Evolutionary conservation across 306 rosid genomes (phyloP).

Genomic region (Vigna trinervia): DNA sequence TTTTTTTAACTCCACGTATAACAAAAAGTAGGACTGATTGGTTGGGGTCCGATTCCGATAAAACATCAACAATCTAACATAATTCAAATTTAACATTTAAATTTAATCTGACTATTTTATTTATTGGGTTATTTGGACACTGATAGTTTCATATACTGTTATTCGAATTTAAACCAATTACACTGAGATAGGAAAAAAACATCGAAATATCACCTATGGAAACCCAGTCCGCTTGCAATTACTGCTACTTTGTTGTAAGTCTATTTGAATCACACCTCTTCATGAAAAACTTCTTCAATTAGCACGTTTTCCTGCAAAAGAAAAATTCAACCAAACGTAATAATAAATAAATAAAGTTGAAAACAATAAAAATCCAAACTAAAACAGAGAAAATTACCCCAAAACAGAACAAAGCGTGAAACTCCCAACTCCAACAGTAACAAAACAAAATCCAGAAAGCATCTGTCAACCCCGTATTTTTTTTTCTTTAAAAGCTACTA

Average conservation of each 20-base stretch:
- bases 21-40: too few relatives aligned
- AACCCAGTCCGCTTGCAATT: too few relatives aligned
- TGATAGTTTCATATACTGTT: too few relatives aligned
- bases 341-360: neutral
- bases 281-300: slow-evolving; percentile 71
- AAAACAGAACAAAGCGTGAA: slow-evolving; percentile 1
- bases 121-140: too few relatives aligned
- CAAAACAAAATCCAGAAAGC: slow-evolving; percentile 24
- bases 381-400: neutral
- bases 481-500: neutral
- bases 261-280: slow-evolving; percentile 72
- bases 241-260: slow-evolving; percentile 51
- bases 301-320: slow-evolving; percentile 73
- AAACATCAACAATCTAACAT: too few relatives aligned
- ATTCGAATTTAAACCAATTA: too few relatives aligned
- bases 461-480: slow-evolving; percentile 15
- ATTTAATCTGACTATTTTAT: too few relatives aligned
- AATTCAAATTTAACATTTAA: too few relatives aligned
- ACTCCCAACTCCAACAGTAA: slow-evolving; percentile 18
- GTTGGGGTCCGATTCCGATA: too few relatives aligned
- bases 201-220: too few relatives aligned
- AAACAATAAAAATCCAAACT: neutral
- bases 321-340: neutral
- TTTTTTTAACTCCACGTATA: neutral
- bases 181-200: too few relatives aligned